A percentile compares a stretch with the other conserved stretches of the same genome.
Conservation (phyloP, 164 flowering plant genomes). For the Vitis vinifera region DNA sequence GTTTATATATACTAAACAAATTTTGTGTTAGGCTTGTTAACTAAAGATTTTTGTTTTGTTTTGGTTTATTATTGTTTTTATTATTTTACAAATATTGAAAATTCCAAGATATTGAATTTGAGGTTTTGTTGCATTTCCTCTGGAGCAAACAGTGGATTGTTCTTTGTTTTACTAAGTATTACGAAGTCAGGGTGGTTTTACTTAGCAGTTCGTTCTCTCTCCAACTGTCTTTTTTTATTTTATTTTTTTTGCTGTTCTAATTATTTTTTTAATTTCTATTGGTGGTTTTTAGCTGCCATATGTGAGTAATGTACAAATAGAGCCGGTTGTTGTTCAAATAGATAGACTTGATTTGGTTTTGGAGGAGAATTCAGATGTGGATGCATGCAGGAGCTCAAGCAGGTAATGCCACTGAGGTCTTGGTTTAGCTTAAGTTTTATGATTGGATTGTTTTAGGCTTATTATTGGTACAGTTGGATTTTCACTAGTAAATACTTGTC, state of each 20-base stretch:
- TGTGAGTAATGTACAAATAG: slow-evolving; percentile 82
- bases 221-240: not conserved
- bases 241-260: not conserved
- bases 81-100: too few relatives aligned
- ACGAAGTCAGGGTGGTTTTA: too few relatives aligned
- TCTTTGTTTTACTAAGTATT: too few relatives aligned
- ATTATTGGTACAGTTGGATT: not conserved
- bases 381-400: slow-evolving; percentile 39
- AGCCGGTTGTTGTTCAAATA: slow-evolving; percentile 87
- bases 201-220: too few relatives aligned
- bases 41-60: too few relatives aligned
- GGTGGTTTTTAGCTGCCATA: slow-evolving; percentile 67
- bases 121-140: too few relatives aligned
- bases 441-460: not conserved
- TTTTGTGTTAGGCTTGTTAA: too few relatives aligned
- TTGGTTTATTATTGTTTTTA: too few relatives aligned
- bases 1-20: too few relatives aligned
- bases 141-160: too few relatives aligned
- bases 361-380: slow-evolving; percentile 73
- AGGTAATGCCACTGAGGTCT: slow-evolving; percentile 36
- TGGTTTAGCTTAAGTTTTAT: not conserved
- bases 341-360: slow-evolving; percentile 90
- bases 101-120: too few relatives aligned
- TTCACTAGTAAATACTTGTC: not conserved
- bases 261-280: slow-evolving; percentile 4